Base-by-base conservation (phyloP, 208 protist species). In the Wallacemonas rigidus region DNA sequence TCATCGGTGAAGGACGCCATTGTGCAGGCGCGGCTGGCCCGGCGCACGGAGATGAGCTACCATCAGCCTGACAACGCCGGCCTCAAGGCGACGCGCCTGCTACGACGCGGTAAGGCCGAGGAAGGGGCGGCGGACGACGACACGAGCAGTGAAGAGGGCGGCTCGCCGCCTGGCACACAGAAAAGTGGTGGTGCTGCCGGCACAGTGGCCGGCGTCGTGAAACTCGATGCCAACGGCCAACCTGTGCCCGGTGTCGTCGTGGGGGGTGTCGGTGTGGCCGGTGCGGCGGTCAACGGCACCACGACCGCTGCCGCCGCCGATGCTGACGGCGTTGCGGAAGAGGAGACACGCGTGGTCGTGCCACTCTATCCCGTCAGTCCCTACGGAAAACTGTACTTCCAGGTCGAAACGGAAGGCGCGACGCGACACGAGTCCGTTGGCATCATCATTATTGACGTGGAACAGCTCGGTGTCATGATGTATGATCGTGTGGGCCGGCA, bases 401-500 rank as follows among this genome's bases (percentile, higher is more conserved):
- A 97, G 63, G 81, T 93, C 11, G 83, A 93, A 73, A 93, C 85
- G n/a, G 89, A 97, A 44, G 86, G 76, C 12, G 92, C 85, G 5
- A 93, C 88, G 44, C 88, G 90, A 35, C 87, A 93, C 74, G 86
- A 94, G 67, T 85, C 85, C 1, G 87, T 86, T 40, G 92, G 92
- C 47, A 93, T 97, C 75, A 68, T 97, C 79, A 82, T 97, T 69
- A 90, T 97, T 54, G 79, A 93, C 73, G 80, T 71, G 36, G 83
- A 86, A 63, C 57, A 83, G 63, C 57, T 80, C 3, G 86, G 79
- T 14, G 87, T 92, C 54, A 93, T 95, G 87, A 94, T 97, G 88
- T 97, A 88, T 71, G 92, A 97, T 74, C 86, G 92, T 48, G 71
- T 88, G 14, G 92, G 92, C 2, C 84, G 90, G 43, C 88, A 94